Evolutionary conservation across 306 rosid genomes (phyloP), one percentile per base, ranked within the genome.

Genomic region (Vigna trinervia): DNA sequence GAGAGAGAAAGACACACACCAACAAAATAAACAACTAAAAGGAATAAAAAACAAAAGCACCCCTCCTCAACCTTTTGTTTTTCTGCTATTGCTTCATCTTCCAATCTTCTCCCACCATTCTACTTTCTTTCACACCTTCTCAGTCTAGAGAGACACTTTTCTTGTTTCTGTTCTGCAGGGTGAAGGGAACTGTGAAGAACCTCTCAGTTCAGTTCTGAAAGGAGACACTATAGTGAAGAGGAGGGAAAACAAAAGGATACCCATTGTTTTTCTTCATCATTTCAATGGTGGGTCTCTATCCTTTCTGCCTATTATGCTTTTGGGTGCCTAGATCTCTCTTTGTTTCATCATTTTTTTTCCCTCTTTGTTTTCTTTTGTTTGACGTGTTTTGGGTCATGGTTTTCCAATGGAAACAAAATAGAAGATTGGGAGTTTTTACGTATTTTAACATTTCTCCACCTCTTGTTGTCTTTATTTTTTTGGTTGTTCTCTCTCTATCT

Each of bases 201-300:
- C 47, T 79, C 28, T 51, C 17, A 58, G 54, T 41, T 63, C 34
- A 47, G 54, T 45, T 56, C 5, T 57, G 30, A 22, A 74, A 74
- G 59, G 22, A 36, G 74, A 26, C 64, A 41, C 17, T 8, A 19
- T 23, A 26, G 8, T 11, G 62, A 34, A 20, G 26, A 47, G 59
- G 78, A 47, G 39, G 11, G 53, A 28, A 58, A 58, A 20, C 78
- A 17, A 73, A 48, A 65, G 28, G 41, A 26, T 65, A 15, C 48
- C 48, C 43, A 36, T 79, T 57, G 19, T 71, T 75, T 64, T 14
- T 73, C 36, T 71, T 81, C 86, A 43, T 75, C 67, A 62, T 84
- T 76, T 62, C 45, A 56, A 71, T 76, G 81, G 90, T 86, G 84
- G 82, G 86, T 88, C 59, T 52, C 26, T 86, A 0, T 36, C 17